phyloP scores from a whole-genome alignment of 495 filamentous ascomycete genomes.

The Daldinia grandis region DNA sequence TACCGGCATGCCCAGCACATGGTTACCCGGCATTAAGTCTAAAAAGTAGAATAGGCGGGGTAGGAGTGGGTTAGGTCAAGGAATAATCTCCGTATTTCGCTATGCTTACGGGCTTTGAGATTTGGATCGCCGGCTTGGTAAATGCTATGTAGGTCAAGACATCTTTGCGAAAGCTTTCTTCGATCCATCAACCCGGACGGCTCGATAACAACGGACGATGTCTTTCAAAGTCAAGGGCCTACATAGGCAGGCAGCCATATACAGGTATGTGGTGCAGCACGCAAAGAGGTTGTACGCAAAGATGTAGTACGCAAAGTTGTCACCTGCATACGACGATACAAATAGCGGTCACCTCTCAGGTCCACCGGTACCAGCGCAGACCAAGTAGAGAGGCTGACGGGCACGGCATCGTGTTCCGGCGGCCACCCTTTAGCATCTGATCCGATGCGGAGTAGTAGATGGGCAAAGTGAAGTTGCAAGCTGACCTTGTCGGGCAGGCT shows the following conservation, averaged over 20 bases:
- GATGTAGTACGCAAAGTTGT: slow-evolving; percentile 5
- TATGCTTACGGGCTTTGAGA: slow-evolving; percentile 13
- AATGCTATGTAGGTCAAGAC: slow-evolving; percentile 8
- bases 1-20: slow-evolving; percentile 20
- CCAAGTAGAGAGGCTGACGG: slow-evolving; percentile 4
- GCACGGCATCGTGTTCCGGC: not conserved
- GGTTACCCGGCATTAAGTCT: slow-evolving; percentile 16
- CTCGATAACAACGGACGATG: not conserved
- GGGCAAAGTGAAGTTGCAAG: slow-evolving; percentile 10
- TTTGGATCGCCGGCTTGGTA: slow-evolving; percentile 35
- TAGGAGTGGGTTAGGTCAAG: slow-evolving; percentile 14
- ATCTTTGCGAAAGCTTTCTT: not conserved
- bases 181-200: not conserved
- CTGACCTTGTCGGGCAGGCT: slow-evolving; percentile 1
- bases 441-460: slow-evolving; percentile 7
- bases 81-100: slow-evolving; percentile 19
- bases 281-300: not conserved
- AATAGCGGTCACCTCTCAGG: slow-evolving; percentile 11
- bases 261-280: not conserved
- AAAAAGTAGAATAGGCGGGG: slow-evolving; percentile 17
- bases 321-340: slow-evolving; percentile 21
- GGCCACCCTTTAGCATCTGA: slow-evolving; percentile 19
- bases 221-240: not conserved
- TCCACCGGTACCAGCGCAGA: not conserved
- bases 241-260: slow-evolving; percentile 2